These are phyloP conservation scores for Sextonia rubra DNA, from an alignment of 164 flowering plant genomes.

Conservation along the genomic window DNA sequence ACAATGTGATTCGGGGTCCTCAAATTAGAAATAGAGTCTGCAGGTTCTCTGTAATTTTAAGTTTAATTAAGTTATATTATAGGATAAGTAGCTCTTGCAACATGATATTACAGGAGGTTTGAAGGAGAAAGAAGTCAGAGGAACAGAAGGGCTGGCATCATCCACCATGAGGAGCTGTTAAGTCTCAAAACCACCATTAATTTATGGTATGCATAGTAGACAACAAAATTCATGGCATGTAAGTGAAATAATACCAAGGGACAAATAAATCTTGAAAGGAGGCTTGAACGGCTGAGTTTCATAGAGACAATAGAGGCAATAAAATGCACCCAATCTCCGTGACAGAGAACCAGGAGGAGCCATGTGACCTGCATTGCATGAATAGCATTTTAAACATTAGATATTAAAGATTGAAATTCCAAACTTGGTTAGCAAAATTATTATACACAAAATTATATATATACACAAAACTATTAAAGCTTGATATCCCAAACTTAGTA, in stretches of 20 bases:
- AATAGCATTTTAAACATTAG: not conserved
- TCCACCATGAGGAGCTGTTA: no score
- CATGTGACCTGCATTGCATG: slow-evolving; percentile 56
- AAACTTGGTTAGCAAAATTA: no score
- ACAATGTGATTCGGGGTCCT: not conserved
- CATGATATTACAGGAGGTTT: no score
- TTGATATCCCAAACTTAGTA: no score
- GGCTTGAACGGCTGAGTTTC: slow-evolving; percentile 92
- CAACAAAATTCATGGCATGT: not conserved
- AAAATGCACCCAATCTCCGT: slow-evolving; percentile 75
- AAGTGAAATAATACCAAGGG: slow-evolving; percentile 46
- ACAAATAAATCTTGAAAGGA: slow-evolving; percentile 66
- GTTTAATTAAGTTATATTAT: no score
- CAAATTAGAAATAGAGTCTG: no score
- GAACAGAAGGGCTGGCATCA: no score
- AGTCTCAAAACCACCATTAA: not conserved
- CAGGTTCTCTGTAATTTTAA: no score
- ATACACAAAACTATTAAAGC: no score
- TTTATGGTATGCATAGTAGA: not conserved
- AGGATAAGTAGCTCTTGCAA: no score
- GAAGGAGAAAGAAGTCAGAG: no score
- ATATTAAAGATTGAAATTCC: not conserved
- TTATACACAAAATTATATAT: no score
- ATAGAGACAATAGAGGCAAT: slow-evolving; percentile 82
- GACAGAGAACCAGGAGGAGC: slow-evolving; percentile 44